These are phyloP conservation scores for Wickerhamomyces sp. DNA, from an alignment of 1,139 yeast species.

Conservation along the genomic window DNA sequence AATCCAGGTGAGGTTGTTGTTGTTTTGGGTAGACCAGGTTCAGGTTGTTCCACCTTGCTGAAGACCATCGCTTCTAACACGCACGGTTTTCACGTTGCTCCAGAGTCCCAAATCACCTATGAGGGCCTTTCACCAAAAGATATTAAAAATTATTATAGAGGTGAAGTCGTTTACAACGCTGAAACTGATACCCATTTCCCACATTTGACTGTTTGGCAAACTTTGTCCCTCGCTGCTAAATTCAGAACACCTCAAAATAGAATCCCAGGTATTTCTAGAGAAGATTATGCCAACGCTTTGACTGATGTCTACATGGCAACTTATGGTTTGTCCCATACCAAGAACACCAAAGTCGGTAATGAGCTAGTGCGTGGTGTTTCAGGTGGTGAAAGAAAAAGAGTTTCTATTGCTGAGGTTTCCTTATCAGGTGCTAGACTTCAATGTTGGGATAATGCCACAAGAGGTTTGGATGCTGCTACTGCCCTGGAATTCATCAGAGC, in stretches of 20 bases:
- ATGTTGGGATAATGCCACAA: constrained; percentile 73
- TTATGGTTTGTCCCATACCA: constrained; percentile 64
- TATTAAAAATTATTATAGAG: constrained; percentile 47
- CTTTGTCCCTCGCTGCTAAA: constrained; percentile 58
- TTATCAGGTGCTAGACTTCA: constrained; percentile 58
- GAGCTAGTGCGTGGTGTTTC: constrained; percentile 73
- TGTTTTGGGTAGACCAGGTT: constrained; percentile 50
- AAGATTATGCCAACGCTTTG: constrained; percentile 55
- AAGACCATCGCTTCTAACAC: constrained; percentile 63
- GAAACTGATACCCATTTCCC: constrained; percentile 72
- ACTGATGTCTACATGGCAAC: constrained; percentile 69
- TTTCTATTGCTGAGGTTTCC: constrained; percentile 66
- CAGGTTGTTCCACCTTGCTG: constrained; percentile 44
- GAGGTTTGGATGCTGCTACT: constrained; percentile 73
- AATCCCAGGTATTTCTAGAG: constrained; percentile 53
- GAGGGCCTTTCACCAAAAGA: constrained; percentile 46
- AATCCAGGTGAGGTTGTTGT: constrained; percentile 46
- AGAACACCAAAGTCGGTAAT: constrained; percentile 62
- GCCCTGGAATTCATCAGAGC: constrained; percentile 73
- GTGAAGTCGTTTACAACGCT: constrained; percentile 70
- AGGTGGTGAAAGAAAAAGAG: constrained; percentile 82
- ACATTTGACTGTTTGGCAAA: constrained; percentile 65
- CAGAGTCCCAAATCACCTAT: constrained; percentile 42
- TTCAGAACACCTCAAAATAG: constrained; percentile 65
- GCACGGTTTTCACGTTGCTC: constrained; percentile 60